Conservation (phyloP, 192 early-diverging fungal species). For the Dispira parvispora region DNA sequence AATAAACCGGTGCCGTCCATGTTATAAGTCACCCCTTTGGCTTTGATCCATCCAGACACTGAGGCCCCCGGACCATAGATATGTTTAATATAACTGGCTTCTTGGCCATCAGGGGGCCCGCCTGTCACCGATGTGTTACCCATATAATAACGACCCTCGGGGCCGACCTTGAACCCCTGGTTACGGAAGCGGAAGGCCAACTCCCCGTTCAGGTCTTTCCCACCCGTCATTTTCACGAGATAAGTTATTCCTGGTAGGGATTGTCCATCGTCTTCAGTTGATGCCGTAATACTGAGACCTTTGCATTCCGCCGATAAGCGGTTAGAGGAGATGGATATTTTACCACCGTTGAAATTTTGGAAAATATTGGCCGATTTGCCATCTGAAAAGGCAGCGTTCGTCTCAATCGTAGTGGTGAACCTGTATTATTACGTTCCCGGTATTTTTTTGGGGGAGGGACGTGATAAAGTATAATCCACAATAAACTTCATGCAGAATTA, state of each 20-base stretch:
- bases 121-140: constrained; percentile 16
- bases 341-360: constrained; percentile 56
- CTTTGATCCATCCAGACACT: constrained; percentile 51
- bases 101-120: constrained; percentile 22
- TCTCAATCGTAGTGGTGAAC: constrained; percentile 46
- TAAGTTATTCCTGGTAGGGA: constrained; percentile 22
- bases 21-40: constrained; percentile 47
- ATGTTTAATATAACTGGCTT: constrained; percentile 46
- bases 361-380: constrained; percentile 34
- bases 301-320: constrained; percentile 60
- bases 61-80: constrained; percentile 70
- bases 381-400: constrained; percentile 57
- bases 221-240: constrained; percentile 28
- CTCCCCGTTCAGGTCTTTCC: constrained; percentile 44
- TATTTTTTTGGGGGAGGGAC: no score
- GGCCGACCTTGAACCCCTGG: constrained; percentile 66
- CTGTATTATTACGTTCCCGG: no score
- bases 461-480: no score
- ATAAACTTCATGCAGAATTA: no score
- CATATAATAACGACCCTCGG: constrained; percentile 54
- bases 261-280: constrained; percentile 24
- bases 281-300: constrained; percentile 45
- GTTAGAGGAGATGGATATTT: constrained; percentile 53
- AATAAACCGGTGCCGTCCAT: constrained; percentile 56
- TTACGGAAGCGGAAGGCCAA: constrained; percentile 50